Percentiles rank a stretch among this genome's conserved stretches.
Evolutionary conservation across 768 basidiomycete genomes (phyloP).

Genomic region (Russula dissimulans): DNA sequence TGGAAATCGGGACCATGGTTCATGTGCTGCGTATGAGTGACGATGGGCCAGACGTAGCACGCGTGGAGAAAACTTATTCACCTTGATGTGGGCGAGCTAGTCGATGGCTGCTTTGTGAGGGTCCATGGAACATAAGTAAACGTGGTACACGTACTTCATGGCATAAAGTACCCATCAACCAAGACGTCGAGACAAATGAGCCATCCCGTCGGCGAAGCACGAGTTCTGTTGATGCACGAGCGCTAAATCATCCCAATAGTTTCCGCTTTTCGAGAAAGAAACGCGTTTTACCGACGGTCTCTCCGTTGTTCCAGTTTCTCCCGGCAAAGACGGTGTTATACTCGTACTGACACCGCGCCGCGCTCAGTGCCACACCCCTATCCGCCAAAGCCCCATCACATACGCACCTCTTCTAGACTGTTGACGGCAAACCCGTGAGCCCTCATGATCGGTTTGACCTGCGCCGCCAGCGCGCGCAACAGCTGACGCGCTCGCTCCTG

Average conservation of each 20-base stretch:
- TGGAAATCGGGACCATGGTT: slow-evolving; percentile 73
- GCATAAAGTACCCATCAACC: slow-evolving; percentile 70
- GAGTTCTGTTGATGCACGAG: slow-evolving; percentile 42
- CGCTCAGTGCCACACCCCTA: background rate
- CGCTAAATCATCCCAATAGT: background rate
- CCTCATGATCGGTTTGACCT: slow-evolving; percentile 80
- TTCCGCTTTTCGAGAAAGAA: slow-evolving; percentile 2
- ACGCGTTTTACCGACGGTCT: slow-evolving; percentile 52
- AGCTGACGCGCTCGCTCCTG: slow-evolving; percentile 62
- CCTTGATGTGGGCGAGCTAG: slow-evolving; percentile 79
- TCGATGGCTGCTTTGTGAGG: background rate
- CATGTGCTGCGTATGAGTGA: slow-evolving; percentile 48
- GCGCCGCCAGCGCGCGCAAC: slow-evolving; percentile 70
- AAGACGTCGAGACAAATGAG: slow-evolving; percentile 50
- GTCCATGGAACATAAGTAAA: background rate
- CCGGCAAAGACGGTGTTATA: slow-evolving; percentile 71
- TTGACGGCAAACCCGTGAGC: slow-evolving; percentile 65
- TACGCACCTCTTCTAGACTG: slow-evolving; percentile 67
- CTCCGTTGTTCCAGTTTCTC: slow-evolving; percentile 78
- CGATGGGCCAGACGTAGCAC: background rate
- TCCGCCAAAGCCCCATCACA: background rate
- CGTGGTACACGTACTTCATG: slow-evolving; percentile 57
- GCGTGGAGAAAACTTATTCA: slow-evolving; percentile 22
- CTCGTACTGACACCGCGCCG: slow-evolving; percentile 47
- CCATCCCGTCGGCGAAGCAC: slow-evolving; percentile 59